Base-by-base conservation (phyloP, 768 basidiomycete species). In the Mycena epipterygia region DNA sequence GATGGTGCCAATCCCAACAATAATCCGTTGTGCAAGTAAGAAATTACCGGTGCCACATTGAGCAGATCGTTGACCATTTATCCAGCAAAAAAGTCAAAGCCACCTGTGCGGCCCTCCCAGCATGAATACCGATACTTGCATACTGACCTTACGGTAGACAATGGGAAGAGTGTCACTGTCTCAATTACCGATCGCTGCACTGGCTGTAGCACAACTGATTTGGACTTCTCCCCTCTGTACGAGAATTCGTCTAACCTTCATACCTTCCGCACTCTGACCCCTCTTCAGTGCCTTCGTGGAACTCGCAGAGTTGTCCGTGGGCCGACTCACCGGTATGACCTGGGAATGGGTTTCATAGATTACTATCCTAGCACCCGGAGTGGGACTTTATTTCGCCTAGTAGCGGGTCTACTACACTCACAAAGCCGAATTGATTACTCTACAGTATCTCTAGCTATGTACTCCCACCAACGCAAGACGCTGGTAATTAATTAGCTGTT, bases 1-100 rank as follows among this genome's bases (percentile, higher is more conserved):
- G 59, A 79, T 21, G 86, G 87, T 29, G 83, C 57, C 8, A 89
- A 95, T 83, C 91, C 94, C 30, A 95, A 95, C 79, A 75, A 71
- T 64, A 95, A 96, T 82, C 93, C 94, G 37, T 78, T 95, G 63
- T 95, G 95, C 77, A 81, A 59, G 53, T 55, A 21, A 35, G 53
- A 37, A 25, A 6, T 29, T 9, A 3, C 9, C 48, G 27, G 25
- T 49, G 5, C 6, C 25, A 25, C 5, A 8, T 37, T 7, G 35
- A 7, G 35, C 35, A 37, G 8, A 37, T 14, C 35, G 35, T 37
- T 37, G 35, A 37, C 35, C 35, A 37, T 37, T 37, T 37, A 7
- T 37, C 35, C 21, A 55, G 81, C 73, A 84, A 80, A 75, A 72
- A 81, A 62, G 80, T 92, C 62, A 76, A 64, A 11, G 84, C 79